Percentiles rank a stretch among this genome's conserved stretches.
These are phyloP conservation scores for Clarireedia paspali DNA, from an alignment of 2,329 filamentous ascomycete genomes.

Conservation along the genomic window DNA sequence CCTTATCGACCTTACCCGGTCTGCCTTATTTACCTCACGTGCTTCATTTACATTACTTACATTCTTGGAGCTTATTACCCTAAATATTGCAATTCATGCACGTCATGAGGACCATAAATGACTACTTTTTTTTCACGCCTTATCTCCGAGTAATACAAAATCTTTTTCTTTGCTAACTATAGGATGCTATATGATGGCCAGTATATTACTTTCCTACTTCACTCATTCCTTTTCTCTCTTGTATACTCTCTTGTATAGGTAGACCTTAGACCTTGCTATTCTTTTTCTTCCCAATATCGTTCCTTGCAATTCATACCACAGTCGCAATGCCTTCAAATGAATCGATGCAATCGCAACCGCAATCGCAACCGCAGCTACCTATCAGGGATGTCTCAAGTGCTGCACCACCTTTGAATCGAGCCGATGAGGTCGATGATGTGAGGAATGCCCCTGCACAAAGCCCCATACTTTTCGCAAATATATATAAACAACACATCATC, in stretches of 20 bases:
- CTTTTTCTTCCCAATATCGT: neutral
- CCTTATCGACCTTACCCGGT: too few species aligned
- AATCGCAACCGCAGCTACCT: slow-evolving; percentile 4
- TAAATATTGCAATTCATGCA: neutral
- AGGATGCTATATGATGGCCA: too few species aligned
- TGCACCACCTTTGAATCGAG: slow-evolving; percentile 28
- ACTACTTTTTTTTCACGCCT: too few species aligned
- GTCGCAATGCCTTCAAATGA: slow-evolving; percentile 2
- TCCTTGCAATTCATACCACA: neutral
- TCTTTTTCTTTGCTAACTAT: neutral
- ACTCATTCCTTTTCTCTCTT: neutral
- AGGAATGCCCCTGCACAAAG: slow-evolving; percentile 20
- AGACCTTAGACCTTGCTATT: too few species aligned
- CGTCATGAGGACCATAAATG: neutral
- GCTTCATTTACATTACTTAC: too few species aligned
- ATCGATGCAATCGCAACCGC: neutral
- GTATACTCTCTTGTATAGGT: neutral
- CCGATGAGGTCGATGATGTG: slow-evolving; percentile 40
- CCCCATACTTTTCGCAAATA: neutral
- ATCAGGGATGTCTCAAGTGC: slow-evolving; percentile 3
- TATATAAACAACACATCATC: slow-evolving; percentile 4
- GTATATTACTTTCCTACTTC: too few species aligned
- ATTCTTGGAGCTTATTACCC: too few species aligned
- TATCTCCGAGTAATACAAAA: neutral
- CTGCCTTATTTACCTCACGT: too few species aligned